A percentile compares a stretch with the other conserved stretches of the same genome.
Evolutionary conservation across 2,329 filamentous ascomycete genomes (phyloP).

Genomic region (Aspergillus tanneri): DNA sequence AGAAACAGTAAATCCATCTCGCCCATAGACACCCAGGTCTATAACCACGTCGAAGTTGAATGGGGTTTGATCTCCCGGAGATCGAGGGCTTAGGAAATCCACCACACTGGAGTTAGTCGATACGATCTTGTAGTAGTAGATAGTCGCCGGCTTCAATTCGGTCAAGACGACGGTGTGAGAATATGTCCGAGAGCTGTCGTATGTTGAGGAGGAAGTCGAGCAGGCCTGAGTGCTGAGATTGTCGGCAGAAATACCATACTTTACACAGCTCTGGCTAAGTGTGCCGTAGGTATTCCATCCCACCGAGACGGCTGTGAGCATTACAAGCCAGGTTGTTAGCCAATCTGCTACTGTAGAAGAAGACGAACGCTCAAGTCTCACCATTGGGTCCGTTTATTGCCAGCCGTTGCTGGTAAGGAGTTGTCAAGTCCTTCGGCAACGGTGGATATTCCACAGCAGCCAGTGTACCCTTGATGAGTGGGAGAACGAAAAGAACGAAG

Average conservation of each 20-base stretch:
- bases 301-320: slow-evolving; percentile 48
- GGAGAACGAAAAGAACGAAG: no score
- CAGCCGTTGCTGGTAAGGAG: slow-evolving; percentile 56
- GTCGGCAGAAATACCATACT: slow-evolving; percentile 49
- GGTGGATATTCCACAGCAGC: slow-evolving; percentile 44
- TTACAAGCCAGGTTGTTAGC: no score
- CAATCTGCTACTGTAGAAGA: no score
- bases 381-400: slow-evolving; percentile 52
- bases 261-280: slow-evolving; percentile 49
- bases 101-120: slow-evolving; percentile 56
- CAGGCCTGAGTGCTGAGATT: slow-evolving; percentile 45
- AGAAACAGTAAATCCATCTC: slow-evolving; percentile 53
- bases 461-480: no score
- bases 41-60: slow-evolving; percentile 56
- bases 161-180: slow-evolving; percentile 52
- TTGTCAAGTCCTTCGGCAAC: slow-evolving; percentile 52
- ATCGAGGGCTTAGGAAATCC: slow-evolving; percentile 55
- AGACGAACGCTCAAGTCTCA: no score
- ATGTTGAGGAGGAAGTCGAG: slow-evolving; percentile 51
- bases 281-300: slow-evolving; percentile 59
- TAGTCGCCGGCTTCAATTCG: slow-evolving; percentile 52
- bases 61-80: slow-evolving; percentile 54
- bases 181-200: slow-evolving; percentile 56
- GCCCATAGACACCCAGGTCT: slow-evolving; percentile 57
- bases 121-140: slow-evolving; percentile 61